Conservation (phyloP, 2,329 filamentous ascomycete species). For the Microdochium paspali region DNA sequence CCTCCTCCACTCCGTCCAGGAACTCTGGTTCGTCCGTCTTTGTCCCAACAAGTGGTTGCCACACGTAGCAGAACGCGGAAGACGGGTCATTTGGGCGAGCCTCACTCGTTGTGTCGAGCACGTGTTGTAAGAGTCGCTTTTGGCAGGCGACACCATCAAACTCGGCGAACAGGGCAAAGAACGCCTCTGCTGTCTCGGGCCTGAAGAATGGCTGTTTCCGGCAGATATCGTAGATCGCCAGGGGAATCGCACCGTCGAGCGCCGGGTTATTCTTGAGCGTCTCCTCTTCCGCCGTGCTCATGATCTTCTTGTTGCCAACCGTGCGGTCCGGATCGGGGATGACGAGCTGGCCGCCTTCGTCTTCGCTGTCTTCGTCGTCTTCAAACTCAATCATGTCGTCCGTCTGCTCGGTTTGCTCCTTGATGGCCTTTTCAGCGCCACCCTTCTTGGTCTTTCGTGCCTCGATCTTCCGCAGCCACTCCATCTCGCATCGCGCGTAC, state of each 20-base stretch:
- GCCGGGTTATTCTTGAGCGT: slow-evolving; percentile 68
- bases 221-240: slow-evolving; percentile 83
- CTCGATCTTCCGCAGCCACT: slow-evolving; percentile 77
- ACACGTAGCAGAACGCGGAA: slow-evolving; percentile 62
- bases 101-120: slow-evolving; percentile 55
- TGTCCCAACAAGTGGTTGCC: slow-evolving; percentile 59
- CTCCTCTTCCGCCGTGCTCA: slow-evolving; percentile 31
- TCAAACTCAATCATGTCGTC: slow-evolving; percentile 34
- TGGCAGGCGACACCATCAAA: slow-evolving; percentile 61
- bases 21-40: slow-evolving; percentile 58
- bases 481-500: slow-evolving; percentile 85
- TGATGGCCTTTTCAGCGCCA: slow-evolving; percentile 33
- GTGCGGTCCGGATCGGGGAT: slow-evolving; percentile 34
- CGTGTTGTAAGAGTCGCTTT: slow-evolving; percentile 60
- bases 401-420: slow-evolving; percentile 43
- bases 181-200: slow-evolving; percentile 56
- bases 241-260: slow-evolving; percentile 84
- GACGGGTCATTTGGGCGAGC: slow-evolving; percentile 50
- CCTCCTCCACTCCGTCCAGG: slow-evolving; percentile 57
- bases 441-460: slow-evolving; percentile 48
- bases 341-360: slow-evolving; percentile 25
- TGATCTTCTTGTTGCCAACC: slow-evolving; percentile 29
- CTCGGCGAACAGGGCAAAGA: slow-evolving; percentile 69
- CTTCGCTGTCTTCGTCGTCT: slow-evolving; percentile 34
- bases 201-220: slow-evolving; percentile 67